Evolutionary conservation across 352 stramenopile genomes (phyloP), one percentile per base, ranked within the genome.

Genomic region (Thalassiosira sp.): DNA sequence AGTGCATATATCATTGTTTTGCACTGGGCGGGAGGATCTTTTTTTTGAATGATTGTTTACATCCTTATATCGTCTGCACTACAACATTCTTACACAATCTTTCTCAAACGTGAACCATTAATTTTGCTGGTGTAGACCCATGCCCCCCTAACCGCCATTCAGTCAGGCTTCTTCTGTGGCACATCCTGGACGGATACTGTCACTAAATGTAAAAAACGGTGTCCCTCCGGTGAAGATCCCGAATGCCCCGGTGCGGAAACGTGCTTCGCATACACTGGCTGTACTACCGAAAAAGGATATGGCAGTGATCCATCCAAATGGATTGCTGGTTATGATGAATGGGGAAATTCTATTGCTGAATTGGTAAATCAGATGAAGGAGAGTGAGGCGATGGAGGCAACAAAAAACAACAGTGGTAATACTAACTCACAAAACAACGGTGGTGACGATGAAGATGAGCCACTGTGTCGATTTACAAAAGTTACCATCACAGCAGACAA

Each of bases 211-310:
- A 71, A 72, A 18, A 78, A 58, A 37, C 51, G 40, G 0, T 78
- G 60, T 48, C 51, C 42, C 7, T 66, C 48, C 1, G 69, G 60
- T n/a, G 69, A 78, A 46, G 69, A 78, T 66, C 46, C 69, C 0
- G 59, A 78, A 45, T 78, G 69, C 51, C 69, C 60, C 20, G 46
- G 20, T 2, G 48, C 18, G 22, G 42, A 79, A 35, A 61, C 33
- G 13, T 72, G 61, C 60, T 78, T 78, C 22, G 69, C 69, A 37
- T 70, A 59, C 31, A 79, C 70, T 13, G 70, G 60, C 37, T 79
- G 70, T 33, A 58, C 18, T 1, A 15, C 45, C 27, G 63, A 79
- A 22, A 56, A 51, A 8, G 53, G 46, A 16, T 72, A 72, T 24
- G 46, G 51, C 27, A 6, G 43, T 11, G 69, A 65, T 60, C 61